These are phyloP conservation scores for Colletotrichum orbiculare DNA, from an alignment of 2,329 filamentous ascomycete genomes.

Conservation along the genomic window DNA sequence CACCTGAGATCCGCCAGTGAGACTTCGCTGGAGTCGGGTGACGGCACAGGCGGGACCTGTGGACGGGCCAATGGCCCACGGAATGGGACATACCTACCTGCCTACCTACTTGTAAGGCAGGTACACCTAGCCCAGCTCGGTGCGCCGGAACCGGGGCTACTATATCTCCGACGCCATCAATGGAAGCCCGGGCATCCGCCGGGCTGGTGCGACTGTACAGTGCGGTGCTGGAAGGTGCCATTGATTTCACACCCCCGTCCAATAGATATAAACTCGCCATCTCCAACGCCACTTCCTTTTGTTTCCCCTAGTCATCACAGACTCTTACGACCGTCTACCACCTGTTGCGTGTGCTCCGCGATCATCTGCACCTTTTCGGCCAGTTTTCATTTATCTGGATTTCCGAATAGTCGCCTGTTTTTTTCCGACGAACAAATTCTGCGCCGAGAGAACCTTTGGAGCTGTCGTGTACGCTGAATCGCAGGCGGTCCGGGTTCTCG, in stretches of 20 bases:
- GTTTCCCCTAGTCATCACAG: slow-evolving; percentile 14
- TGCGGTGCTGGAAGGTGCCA: slow-evolving; percentile 25
- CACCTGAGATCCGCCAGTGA: background rate
- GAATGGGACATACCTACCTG: background rate
- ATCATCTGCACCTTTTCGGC: slow-evolving; percentile 16
- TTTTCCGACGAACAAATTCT: background rate
- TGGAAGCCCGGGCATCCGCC: background rate
- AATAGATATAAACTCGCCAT: slow-evolving; percentile 38
- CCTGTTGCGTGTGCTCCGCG: slow-evolving; percentile 16
- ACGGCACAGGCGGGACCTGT: too few relatives aligned
- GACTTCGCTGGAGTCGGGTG: too few relatives aligned
- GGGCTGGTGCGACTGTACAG: slow-evolving; percentile 3
- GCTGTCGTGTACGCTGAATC: slow-evolving; percentile 27
- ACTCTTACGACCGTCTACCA: slow-evolving; percentile 10
- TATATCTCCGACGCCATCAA: slow-evolving; percentile 11
- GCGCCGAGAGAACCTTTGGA: background rate
- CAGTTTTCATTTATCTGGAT: slow-evolving; percentile 4
- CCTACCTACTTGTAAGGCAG: background rate
- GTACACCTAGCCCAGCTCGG: background rate
- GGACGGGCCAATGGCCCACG: too few relatives aligned
- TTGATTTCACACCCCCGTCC: slow-evolving; percentile 32
- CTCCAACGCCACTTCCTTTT: slow-evolving; percentile 35
- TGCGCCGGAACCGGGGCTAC: slow-evolving; percentile 28
- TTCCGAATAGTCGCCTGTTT: background rate
- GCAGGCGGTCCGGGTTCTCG: slow-evolving; percentile 30